These are phyloP conservation scores for Penicillium digitatum DNA, from an alignment of 2,329 filamentous ascomycete genomes.

Conservation along the genomic window DNA sequence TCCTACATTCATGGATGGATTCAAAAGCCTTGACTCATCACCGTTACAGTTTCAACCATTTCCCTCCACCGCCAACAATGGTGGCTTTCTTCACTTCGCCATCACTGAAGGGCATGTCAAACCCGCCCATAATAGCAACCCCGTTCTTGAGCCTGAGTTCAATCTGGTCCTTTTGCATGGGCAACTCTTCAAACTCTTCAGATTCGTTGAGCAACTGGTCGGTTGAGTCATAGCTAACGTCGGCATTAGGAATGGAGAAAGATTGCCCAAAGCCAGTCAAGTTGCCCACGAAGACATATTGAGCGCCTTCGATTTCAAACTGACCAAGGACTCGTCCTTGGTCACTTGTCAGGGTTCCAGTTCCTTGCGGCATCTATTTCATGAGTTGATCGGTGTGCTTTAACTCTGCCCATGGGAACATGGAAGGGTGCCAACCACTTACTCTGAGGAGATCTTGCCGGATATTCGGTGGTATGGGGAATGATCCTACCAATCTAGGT, in stretches of 20 bases:
- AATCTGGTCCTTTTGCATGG: slow-evolving; percentile 8
- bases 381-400: not conserved
- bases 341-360: slow-evolving; percentile 7
- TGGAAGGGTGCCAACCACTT: not conserved
- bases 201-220: slow-evolving; percentile 4
- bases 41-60: slow-evolving; percentile 9
- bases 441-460: not conserved
- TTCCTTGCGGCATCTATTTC: slow-evolving; percentile 7
- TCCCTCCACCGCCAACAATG: slow-evolving; percentile 1
- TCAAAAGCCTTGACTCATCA: not conserved
- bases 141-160: slow-evolving; percentile 6
- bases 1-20: not conserved
- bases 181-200: slow-evolving; percentile 4
- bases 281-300: slow-evolving; percentile 10
- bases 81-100: slow-evolving; percentile 1
- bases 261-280: slow-evolving; percentile 2
- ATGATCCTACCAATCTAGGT: not conserved
- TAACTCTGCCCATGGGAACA: not conserved
- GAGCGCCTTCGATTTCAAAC: slow-evolving; percentile 6
- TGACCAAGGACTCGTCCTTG: slow-evolving; percentile 11
- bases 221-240: slow-evolving; percentile 6
- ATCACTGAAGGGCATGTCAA: slow-evolving; percentile 11
- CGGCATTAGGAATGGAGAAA: slow-evolving; percentile 8
- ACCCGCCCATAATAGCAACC: slow-evolving; percentile 5
- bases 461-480: not conserved